phyloP scores from a whole-genome alignment of 148 eudicot genomes.

The Pouteria glomerata region DNA sequence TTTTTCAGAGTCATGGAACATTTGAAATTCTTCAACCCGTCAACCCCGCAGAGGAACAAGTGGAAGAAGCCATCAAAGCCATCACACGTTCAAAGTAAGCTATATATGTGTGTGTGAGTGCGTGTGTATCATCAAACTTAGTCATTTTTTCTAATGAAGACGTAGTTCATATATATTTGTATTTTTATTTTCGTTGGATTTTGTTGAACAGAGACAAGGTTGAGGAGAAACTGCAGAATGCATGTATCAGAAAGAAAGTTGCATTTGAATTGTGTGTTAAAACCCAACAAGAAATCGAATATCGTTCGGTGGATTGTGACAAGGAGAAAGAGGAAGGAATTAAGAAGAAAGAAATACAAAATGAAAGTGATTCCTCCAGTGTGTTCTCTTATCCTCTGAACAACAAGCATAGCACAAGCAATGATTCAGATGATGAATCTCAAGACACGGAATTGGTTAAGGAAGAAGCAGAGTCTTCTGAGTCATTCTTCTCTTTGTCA shows the following conservation, averaged over 20 bases:
- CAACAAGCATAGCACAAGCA: conserved; percentile 33
- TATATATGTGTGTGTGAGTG: background rate
- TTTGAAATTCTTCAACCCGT: conserved; percentile 24
- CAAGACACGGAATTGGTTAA: conserved; percentile 14
- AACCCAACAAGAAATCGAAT: conserved; percentile 17
- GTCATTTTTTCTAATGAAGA: too few species aligned
- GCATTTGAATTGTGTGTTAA: conserved; percentile 47
- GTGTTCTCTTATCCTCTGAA: conserved; percentile 36
- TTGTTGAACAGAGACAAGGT: conserved; percentile 24
- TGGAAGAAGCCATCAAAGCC: conserved; percentile 7
- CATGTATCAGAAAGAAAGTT: conserved; percentile 45
- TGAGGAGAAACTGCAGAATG: conserved; percentile 23
- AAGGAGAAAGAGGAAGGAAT: conserved; percentile 10
- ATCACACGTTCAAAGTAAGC: conserved; percentile 24
- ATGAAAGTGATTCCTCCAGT: conserved; percentile 21
- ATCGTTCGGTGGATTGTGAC: background rate
- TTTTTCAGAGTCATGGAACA: conserved; percentile 29
- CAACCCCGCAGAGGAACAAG: conserved; percentile 10
- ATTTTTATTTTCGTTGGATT: background rate
- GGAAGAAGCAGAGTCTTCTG: conserved; percentile 39
- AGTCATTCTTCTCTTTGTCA: conserved; percentile 58
- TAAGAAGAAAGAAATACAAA: conserved; percentile 13
- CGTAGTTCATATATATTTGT: background rate
- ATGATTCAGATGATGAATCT: conserved; percentile 37
- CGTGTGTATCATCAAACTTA: too few species aligned